Percentiles rank a stretch among this genome's conserved stretches.
These are phyloP conservation scores for Scheffersomyces illinoinensis DNA, from an alignment of 1,139 yeast genomes.

Conservation along the genomic window DNA sequence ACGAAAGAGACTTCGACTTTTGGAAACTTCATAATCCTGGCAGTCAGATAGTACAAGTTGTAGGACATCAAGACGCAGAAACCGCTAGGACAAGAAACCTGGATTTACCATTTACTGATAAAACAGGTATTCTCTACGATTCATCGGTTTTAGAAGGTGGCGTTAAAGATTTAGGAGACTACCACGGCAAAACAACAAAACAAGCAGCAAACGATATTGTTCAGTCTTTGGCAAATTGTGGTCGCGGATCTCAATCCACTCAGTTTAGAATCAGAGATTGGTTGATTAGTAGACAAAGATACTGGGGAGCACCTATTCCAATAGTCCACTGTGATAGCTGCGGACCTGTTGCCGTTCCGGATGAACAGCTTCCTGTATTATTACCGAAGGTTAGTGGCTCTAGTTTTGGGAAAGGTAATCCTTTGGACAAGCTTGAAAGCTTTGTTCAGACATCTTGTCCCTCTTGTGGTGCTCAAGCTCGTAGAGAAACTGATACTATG, in stretches of 20 bases:
- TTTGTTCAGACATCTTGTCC: constrained; percentile 82
- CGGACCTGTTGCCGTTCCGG: constrained; percentile 92
- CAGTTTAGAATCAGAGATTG: constrained; percentile 82
- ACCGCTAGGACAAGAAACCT: constrained; percentile 5
- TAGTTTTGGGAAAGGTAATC: constrained; percentile 61
- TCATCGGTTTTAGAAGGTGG: constrained; percentile 25
- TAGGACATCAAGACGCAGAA: constrained; percentile 33
- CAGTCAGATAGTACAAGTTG: constrained; percentile 40
- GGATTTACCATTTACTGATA: constrained; percentile 46
- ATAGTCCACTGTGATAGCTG: constrained; percentile 82
- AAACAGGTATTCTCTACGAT: constrained; percentile 55
- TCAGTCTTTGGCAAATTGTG: constrained; percentile 33
- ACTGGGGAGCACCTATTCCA: constrained; percentile 99
- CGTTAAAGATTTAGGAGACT: constrained; percentile 42
- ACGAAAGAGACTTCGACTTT: constrained; percentile 75
- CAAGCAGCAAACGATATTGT: constrained; percentile 58
- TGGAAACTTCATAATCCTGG: constrained; percentile 67
- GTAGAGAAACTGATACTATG: constrained; percentile 96
- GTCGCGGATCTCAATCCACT: constrained; percentile 48
- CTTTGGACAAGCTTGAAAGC: constrained; percentile 65
- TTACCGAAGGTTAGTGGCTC: constrained; percentile 58
- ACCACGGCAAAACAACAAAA: constrained; percentile 46
- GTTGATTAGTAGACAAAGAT: constrained; percentile 91
- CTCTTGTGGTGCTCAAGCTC: constrained; percentile 71
- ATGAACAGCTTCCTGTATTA: constrained; percentile 74